Conservation (phyloP, 495 filamentous ascomycete species). For the Lasiosphaeris hirsuta region DNA sequence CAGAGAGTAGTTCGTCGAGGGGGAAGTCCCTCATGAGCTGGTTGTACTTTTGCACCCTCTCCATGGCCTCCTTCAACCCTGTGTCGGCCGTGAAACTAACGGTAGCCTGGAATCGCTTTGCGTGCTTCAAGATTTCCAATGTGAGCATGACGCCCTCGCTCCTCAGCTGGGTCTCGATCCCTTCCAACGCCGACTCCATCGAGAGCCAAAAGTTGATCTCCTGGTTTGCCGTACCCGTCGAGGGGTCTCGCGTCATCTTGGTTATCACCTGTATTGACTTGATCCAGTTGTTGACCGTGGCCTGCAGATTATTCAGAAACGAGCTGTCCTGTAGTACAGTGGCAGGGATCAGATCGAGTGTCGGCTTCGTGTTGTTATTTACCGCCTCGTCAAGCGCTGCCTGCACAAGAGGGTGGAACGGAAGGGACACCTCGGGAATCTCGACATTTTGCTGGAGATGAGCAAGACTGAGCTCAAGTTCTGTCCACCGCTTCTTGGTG, state of each 20-base stretch:
- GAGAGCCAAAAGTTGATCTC: conserved; percentile 99
- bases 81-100: conserved; percentile 95
- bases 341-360: conserved; percentile 71
- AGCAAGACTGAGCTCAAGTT: conserved; percentile 81
- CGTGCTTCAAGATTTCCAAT: conserved; percentile 87
- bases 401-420: conserved; percentile 83
- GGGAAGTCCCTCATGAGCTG: conserved; percentile 98
- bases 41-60: conserved; percentile 97
- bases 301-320: conserved; percentile 91
- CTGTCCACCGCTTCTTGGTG: conserved; percentile 91
- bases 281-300: conserved; percentile 93
- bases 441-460: conserved; percentile 97
- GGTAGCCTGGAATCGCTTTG: conserved; percentile 94
- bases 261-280: conserved; percentile 98
- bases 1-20: conserved; percentile 87
- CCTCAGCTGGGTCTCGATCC: conserved; percentile 80
- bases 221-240: conserved; percentile 85
- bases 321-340: conserved; percentile 74
- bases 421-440: conserved; percentile 83
- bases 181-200: conserved; percentile 87
- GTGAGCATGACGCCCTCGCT: conserved; percentile 89
- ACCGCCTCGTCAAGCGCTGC: conserved; percentile 72
- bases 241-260: conserved; percentile 83
- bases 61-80: conserved; percentile 88
- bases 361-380: conserved; percentile 58